phyloP scores from a whole-genome alignment of 2,329 filamentous ascomycete genomes.

The Epichloe bromicola region DNA sequence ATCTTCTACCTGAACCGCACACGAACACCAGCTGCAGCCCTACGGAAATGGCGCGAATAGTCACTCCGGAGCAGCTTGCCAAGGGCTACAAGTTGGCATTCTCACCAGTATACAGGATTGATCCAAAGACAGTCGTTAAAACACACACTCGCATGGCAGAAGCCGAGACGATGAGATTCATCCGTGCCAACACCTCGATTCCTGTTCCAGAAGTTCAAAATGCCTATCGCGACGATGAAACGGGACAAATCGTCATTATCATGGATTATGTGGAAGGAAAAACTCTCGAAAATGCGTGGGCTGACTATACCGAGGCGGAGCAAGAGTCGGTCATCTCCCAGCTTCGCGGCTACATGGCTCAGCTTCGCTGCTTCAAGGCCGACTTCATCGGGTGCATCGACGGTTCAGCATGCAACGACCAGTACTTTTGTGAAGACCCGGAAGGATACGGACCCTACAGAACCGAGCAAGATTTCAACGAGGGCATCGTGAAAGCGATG shows the following conservation, averaged over 20 bases:
- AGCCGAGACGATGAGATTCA: conserved; percentile 7
- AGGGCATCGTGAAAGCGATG: conserved; percentile 9
- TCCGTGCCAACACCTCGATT: conserved; percentile 7
- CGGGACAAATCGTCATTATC: conserved; percentile 7
- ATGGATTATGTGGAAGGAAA: conserved; percentile 11
- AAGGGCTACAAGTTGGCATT: not conserved
- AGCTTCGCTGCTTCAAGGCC: conserved; percentile 10
- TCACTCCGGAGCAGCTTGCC: not conserved
- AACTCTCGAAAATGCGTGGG: conserved; percentile 8
- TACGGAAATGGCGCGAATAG: not conserved
- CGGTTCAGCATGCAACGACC: conserved; percentile 10
- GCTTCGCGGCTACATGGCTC: conserved; percentile 9
- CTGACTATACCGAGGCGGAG: conserved; percentile 5
- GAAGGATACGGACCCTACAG: conserved; percentile 9
- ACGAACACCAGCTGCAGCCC: not conserved
- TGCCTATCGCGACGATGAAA: conserved; percentile 5
- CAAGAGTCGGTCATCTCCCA: conserved; percentile 9
- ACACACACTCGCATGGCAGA: conserved; percentile 4
- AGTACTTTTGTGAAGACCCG: conserved; percentile 7
- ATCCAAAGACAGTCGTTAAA: conserved; percentile 7
- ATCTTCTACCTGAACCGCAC: no score
- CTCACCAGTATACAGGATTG: not conserved
- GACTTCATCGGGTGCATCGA: conserved; percentile 11
- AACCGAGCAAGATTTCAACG: conserved; percentile 11
- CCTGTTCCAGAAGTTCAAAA: conserved; percentile 7